These are phyloP conservation scores for Canna indica DNA, from an alignment of 176 grass and related monocot species.

Conservation along the genomic window DNA sequence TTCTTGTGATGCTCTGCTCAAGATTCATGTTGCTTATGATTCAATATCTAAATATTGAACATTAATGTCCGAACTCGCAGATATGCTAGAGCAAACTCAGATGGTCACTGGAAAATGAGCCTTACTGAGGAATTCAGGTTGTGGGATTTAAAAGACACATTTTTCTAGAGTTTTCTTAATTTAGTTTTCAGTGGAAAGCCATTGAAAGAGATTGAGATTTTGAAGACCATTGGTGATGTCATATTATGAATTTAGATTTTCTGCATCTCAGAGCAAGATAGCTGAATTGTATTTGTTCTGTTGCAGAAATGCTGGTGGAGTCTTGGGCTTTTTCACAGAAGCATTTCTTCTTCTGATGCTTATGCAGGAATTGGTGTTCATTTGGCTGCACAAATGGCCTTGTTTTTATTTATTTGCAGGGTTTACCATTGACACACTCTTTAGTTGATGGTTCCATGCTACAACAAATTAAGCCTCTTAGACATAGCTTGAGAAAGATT, in stretches of 20 bases:
- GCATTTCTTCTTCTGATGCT: constrained; percentile 47
- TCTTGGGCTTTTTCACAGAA: constrained; percentile 59
- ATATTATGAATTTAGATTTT: constrained; percentile 39
- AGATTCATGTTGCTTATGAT: constrained; percentile 12
- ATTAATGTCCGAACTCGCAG: constrained; percentile 71
- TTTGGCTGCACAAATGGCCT: constrained; percentile 22
- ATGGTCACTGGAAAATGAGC: constrained; percentile 54
- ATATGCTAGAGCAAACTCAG: constrained; percentile 63
- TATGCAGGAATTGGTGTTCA: constrained; percentile 32
- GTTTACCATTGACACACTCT: constrained; percentile 21
- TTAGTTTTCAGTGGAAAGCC: constrained; percentile 25
- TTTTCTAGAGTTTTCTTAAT: constrained; percentile 30
- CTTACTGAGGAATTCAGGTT: constrained; percentile 56
- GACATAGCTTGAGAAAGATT: constrained; percentile 1
- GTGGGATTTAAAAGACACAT: constrained; percentile 33
- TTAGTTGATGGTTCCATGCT: constrained; percentile 12
- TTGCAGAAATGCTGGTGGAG: constrained; percentile 69
- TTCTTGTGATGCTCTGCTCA: constrained; percentile 21
- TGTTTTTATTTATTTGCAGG: constrained; percentile 35
- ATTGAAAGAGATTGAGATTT: constrained; percentile 26
- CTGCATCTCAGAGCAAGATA: constrained; percentile 33
- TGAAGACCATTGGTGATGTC: constrained; percentile 30
- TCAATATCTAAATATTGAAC: constrained; percentile 55
- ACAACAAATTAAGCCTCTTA: not conserved
- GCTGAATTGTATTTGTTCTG: constrained; percentile 76